Conservation (phyloP, 139 green algal species). For the Ettlia oleoabundans region DNA sequence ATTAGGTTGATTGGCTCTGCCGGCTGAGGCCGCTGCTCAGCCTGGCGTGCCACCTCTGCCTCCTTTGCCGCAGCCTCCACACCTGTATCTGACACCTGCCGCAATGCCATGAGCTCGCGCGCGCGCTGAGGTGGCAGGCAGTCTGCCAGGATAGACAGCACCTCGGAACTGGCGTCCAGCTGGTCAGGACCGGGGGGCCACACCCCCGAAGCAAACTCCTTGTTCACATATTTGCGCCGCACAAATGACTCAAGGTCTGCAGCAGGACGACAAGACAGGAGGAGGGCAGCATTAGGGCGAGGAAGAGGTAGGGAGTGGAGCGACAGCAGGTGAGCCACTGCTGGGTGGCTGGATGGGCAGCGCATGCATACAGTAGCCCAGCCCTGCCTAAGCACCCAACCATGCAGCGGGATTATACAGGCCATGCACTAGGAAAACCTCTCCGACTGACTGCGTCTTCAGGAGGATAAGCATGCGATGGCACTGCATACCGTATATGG, state of each 20-base stretch:
- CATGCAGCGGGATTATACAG: too few species aligned
- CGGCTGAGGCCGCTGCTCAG: not conserved
- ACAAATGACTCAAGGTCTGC: conserved; percentile 59
- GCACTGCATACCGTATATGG: not conserved
- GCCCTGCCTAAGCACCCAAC: too few species aligned
- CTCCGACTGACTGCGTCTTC: too few species aligned
- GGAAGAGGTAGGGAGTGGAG: not conserved
- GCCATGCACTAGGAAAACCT: too few species aligned
- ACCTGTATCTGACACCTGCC: not conserved
- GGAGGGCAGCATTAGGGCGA: too few species aligned
- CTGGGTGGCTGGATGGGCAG: too few species aligned
- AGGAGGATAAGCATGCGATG: too few species aligned
- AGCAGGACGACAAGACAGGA: not conserved
- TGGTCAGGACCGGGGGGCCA: conserved; percentile 40
- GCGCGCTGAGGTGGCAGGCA: not conserved
- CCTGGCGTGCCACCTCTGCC: not conserved
- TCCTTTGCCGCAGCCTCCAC: not conserved
- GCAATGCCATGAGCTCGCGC: not conserved
- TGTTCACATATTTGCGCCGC: conserved; percentile 49
- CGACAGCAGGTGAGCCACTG: not conserved
- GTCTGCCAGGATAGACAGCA: conserved; percentile 13
- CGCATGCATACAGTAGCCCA: too few species aligned
- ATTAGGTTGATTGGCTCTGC: conserved; percentile 29
- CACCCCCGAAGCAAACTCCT: conserved; percentile 2
- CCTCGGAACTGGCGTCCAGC: not conserved